Percentiles rank a stretch among this genome's conserved stretches.
Evolutionary conservation across 2,329 filamentous ascomycete species (phyloP).

Genomic region (Fusarium sp.): DNA sequence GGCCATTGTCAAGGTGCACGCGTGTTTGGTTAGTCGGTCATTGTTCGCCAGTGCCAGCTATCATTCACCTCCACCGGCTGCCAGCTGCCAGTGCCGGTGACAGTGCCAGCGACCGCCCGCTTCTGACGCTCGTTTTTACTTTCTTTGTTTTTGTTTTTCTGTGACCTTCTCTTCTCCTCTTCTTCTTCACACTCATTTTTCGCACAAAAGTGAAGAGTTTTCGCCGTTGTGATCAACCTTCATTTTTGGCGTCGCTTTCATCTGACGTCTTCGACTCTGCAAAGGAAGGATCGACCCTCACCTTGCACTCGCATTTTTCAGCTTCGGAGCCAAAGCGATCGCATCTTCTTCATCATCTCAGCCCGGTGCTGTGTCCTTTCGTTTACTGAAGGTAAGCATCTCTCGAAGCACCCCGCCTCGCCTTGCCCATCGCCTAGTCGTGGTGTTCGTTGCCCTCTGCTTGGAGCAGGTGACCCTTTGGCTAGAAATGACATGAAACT

Average conservation of each 20-base stretch:
- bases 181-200: background rate
- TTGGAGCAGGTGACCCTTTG: background rate
- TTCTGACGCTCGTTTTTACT: background rate
- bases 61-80: constrained; percentile 13
- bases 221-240: background rate
- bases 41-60: constrained; percentile 8
- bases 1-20: background rate
- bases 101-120: constrained; percentile 7
- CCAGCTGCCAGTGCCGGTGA: constrained; percentile 9
- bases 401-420: background rate
- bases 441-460: background rate
- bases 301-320: background rate
- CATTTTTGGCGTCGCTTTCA: background rate
- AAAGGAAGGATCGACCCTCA: constrained; percentile 21
- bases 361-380: constrained; percentile 1
- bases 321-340: background rate
- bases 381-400: constrained; percentile 21
- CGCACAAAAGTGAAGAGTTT: background rate
- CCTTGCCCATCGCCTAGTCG: background rate
- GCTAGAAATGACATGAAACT: background rate
- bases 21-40: background rate
- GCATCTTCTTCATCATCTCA: background rate
- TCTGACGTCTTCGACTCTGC: background rate
- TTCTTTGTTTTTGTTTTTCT: background rate
- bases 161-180: background rate